Conservation (phyloP, 805 yeast genomes). For the Monosporozyma solicola region DNA sequence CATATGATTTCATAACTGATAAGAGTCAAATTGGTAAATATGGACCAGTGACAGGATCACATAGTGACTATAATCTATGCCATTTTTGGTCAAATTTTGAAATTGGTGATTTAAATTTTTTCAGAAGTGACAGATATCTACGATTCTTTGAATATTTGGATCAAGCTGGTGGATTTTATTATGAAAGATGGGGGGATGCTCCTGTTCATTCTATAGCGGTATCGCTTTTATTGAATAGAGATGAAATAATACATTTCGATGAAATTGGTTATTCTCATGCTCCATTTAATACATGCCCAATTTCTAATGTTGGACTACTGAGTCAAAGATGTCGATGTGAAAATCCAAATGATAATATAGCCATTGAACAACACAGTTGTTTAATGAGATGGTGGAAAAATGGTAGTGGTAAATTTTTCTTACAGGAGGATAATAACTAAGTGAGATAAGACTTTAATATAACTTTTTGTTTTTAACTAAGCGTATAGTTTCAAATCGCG, state of each 20-base stretch:
- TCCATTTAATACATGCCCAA: conserved; percentile 61
- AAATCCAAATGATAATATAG: conserved; percentile 38
- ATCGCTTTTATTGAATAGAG: conserved; percentile 45
- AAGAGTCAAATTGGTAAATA: conserved; percentile 37
- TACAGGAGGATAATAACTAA: conserved; percentile 10
- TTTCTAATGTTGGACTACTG: conserved; percentile 38
- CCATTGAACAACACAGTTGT: conserved; percentile 48
- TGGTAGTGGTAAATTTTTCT: conserved; percentile 36
- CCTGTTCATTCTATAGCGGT: conserved; percentile 78
- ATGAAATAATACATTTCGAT: conserved; percentile 66
- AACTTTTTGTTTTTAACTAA: not conserved
- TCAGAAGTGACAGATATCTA: conserved; percentile 54
- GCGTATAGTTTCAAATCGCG: no score
- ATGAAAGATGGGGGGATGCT: conserved; percentile 95
- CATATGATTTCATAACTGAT: conserved; percentile 39
- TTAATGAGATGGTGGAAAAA: conserved; percentile 75
- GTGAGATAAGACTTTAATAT: not conserved
- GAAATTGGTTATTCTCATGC: conserved; percentile 73
- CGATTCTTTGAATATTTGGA: conserved; percentile 58
- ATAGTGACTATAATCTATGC: conserved; percentile 60
- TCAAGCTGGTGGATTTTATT: conserved; percentile 65
- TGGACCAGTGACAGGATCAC: conserved; percentile 36
- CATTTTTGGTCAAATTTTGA: conserved; percentile 89
- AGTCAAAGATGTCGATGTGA: conserved; percentile 58
- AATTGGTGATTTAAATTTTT: conserved; percentile 61